phyloP scores from a whole-genome alignment of 306 rosid species.

The Ormosia emarginata region DNA sequence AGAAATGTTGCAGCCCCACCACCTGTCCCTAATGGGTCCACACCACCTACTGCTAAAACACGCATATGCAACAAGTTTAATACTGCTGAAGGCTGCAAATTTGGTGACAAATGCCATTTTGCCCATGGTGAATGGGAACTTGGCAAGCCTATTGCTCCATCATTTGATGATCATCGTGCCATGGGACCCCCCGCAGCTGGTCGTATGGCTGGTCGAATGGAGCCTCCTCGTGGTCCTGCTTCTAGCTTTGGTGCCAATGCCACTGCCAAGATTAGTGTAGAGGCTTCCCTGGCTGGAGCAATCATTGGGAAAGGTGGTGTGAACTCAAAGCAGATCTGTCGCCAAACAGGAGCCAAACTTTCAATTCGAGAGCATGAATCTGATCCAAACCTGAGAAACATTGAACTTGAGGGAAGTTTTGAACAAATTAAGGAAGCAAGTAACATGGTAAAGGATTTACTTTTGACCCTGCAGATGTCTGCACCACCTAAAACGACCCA shows the following conservation, averaged over 20 bases:
- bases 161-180: constrained; percentile 61
- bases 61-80: constrained; percentile 79
- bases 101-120: constrained; percentile 90
- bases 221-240: constrained; percentile 62
- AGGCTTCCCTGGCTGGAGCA: constrained; percentile 93
- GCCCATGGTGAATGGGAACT: constrained; percentile 99
- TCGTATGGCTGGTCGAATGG: constrained; percentile 58
- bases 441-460: constrained; percentile 77
- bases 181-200: constrained; percentile 47
- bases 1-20: constrained; percentile 56
- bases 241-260: constrained; percentile 85
- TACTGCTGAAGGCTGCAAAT: constrained; percentile 92
- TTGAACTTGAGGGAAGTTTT: constrained; percentile 91
- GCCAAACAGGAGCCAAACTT: constrained; percentile 94
- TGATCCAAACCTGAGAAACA: constrained; percentile 72
- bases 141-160: constrained; percentile 56
- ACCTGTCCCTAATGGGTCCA: constrained; percentile 58
- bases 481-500: constrained; percentile 48
- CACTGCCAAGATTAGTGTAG: constrained; percentile 93
- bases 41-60: constrained; percentile 50
- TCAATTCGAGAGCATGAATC: constrained; percentile 87
- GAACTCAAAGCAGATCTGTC: constrained; percentile 93
- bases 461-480: constrained; percentile 51
- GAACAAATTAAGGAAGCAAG: constrained; percentile 91
- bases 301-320: constrained; percentile 98